Base-by-base conservation (phyloP, 1,284 basidiomycete species). In the Cryptococcus sp. region DNA sequence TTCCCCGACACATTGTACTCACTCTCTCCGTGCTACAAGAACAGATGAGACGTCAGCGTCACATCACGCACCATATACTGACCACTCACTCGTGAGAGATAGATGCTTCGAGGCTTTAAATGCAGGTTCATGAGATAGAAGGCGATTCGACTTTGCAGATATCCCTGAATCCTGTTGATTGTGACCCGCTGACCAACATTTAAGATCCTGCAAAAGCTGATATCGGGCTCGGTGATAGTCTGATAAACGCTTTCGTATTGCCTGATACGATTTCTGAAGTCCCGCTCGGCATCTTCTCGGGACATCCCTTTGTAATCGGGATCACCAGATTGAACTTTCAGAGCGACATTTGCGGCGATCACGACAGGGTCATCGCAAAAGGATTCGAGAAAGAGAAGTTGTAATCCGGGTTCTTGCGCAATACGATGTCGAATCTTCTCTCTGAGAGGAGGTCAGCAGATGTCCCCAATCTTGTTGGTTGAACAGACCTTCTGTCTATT, bases 111-210 rank as follows among this genome's bases (percentile, higher is more conserved):
- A 15, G 96, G 95, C 70, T 97, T 96, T 63, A 99, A 81, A 75
- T 99, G 96, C 67, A 98, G 78, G 78, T 99, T 99, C 94, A 97
- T 98, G 58, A 99, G 82, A 78, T 96, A 99, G 80, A 97, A 99
- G 3, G 93, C 95, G 65, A 99, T 95, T 39, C 96, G 87, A 81
- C 90, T 93, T 74, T 96, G 92, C 59, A 99, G 80, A 73, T 99
- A 99, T 20, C 94, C 93, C 67, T 92, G 84, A 52, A 94, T 93
- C 63, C 87, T 84, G 64, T 87, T 89, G 60, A 93, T 84, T 1
- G 86, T 87, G 47, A 93, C 92, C 74, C 89, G 87, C 63, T 84
- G 85, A 13, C 93, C 93, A 25, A 96, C 89, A 68, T 96, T 93
- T 55, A 86, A 86, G 70, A 96, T 93, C 64, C 88, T 86, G 64